Conservation (phyloP, 129 eudicot genomes). For the Saussurea involucrata region DNA sequence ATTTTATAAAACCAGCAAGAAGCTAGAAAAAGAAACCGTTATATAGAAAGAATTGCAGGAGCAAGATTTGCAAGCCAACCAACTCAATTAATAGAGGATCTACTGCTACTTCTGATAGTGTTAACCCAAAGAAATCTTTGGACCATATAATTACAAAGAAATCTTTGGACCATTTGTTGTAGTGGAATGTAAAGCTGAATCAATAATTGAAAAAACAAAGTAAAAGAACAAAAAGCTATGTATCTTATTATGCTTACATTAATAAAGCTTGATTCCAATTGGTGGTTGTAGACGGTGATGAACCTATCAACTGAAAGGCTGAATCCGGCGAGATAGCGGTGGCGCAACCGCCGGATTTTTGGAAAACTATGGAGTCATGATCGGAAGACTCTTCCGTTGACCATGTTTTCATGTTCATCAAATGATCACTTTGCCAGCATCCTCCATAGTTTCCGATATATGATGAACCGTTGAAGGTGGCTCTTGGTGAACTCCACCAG, state of each 20-base stretch:
- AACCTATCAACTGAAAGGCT: conserved; percentile 20
- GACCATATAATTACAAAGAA: conserved; percentile 35
- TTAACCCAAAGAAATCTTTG: too few relatives aligned
- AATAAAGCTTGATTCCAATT: conserved; percentile 37
- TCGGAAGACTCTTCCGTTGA: conserved; percentile 27
- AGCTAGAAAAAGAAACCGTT: too few relatives aligned
- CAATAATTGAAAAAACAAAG: conserved; percentile 38
- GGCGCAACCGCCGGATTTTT: conserved; percentile 6
- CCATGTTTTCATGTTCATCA: conserved; percentile 26
- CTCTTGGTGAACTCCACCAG: conserved; percentile 35
- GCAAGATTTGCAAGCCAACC: too few relatives aligned
- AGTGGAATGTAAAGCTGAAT: conserved; percentile 33
- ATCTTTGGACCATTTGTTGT: conserved; percentile 27
- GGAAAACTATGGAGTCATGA: too few relatives aligned
- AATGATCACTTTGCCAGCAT: conserved; percentile 22
- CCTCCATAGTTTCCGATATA: conserved; percentile 14
- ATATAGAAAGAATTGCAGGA: too few relatives aligned
- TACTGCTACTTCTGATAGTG: too few relatives aligned
- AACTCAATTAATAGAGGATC: too few relatives aligned
- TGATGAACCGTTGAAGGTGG: conserved; percentile 13
- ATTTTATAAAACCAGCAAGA: too few relatives aligned
- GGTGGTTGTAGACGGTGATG: conserved; percentile 28
- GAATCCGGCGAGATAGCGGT: conserved; percentile 30
- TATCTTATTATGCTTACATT: conserved; percentile 32
- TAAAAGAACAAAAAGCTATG: conserved; percentile 18